Base-by-base conservation (phyloP, 768 basidiomycete species). In the Lactifluus volemus region DNA sequence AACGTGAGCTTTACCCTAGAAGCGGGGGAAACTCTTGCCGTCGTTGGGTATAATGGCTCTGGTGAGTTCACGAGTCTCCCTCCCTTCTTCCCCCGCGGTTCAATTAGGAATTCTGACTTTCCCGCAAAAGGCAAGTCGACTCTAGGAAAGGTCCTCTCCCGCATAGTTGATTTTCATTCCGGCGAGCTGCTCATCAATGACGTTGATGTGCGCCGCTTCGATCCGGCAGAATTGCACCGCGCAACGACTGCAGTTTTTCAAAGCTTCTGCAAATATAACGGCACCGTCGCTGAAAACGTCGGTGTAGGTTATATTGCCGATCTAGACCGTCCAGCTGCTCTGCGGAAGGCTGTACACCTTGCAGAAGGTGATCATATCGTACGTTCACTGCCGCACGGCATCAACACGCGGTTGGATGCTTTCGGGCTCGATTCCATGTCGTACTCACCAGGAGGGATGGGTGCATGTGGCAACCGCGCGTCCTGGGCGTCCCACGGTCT, bases 161-260 rank as follows among this genome's bases (percentile, higher is more conserved):
- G 92, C 48, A 84, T 94, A 62, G 70, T 84, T 58, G 89, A 89
- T 69, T 90, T 87, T 70, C 83, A 88, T 69, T 70, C 77, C 56
- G 92, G 92, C 14, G 73, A 81, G 34, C 73, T 93, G 53, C 72
- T 78, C 54, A 77, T 93, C 69, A 93, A 94, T 68, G 86, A 77
- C 60, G 73, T 79, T 47, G 85, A 89, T 70, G 77, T 89, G 55
- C 81, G 87, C 45, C 76, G 77, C 36, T 82, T 84, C 69, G 75
- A 80, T 58, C 86, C 91, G 19, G 72, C 71, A 8, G 88, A 91
- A 49, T 84, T 88, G 61, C 92, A 94, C 71, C 75, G 75, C 42
- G 89, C 85, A 68, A 74, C 84, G 14, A 84, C 88, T n/a, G 85
- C 85, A 19, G 86, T 93, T 19, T 89, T 95, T 72, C 92, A 95